These are phyloP conservation scores for Cercophora newfieldiana DNA, from an alignment of 495 filamentous ascomycete genomes.

Conservation along the genomic window DNA sequence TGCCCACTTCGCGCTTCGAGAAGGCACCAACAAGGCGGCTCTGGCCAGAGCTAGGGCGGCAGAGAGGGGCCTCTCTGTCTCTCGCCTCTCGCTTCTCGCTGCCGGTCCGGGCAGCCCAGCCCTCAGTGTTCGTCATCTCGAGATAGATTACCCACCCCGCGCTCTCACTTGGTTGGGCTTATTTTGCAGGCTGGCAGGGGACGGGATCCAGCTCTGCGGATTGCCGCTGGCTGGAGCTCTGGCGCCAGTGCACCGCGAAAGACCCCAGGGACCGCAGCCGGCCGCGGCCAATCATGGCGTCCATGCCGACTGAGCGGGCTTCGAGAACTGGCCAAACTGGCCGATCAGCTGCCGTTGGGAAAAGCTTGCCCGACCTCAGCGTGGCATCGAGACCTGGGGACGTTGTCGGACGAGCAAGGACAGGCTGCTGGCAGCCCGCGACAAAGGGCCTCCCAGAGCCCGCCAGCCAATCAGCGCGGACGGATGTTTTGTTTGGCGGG, in stretches of 20 bases:
- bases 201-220: background rate
- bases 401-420: background rate
- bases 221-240: background rate
- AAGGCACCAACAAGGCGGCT: background rate
- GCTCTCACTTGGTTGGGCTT: too few species aligned
- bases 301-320: background rate
- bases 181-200: background rate
- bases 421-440: slow-evolving; percentile 14
- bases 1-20: background rate
- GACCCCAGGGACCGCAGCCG: background rate
- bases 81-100: background rate
- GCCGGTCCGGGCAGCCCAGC: background rate
- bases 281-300: background rate
- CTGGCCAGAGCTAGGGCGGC: background rate
- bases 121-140: background rate
- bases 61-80: background rate
- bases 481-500: slow-evolving; percentile 31
- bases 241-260: background rate
- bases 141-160: background rate
- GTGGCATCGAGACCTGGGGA: background rate
- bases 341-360: background rate
- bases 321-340: background rate
- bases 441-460: background rate
- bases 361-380: background rate
- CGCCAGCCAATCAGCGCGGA: slow-evolving; percentile 4